phyloP scores from a whole-genome alignment of 805 yeast genomes.

The Ogataea populi-albae region DNA sequence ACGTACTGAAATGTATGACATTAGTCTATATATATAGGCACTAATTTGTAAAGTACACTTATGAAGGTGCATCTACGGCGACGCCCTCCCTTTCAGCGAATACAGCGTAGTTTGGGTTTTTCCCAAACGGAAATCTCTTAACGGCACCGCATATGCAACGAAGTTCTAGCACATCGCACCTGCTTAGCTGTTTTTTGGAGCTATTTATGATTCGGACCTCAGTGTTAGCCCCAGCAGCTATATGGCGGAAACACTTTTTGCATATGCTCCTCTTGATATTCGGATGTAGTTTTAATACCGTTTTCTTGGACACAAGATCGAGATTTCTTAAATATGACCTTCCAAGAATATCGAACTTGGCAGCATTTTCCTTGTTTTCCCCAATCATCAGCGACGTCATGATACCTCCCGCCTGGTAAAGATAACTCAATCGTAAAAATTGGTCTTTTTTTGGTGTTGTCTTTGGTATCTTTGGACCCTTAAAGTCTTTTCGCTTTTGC shows the following conservation, averaged over 20 bases:
- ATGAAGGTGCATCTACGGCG: background rate
- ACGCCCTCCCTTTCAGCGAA: slow-evolving; percentile 40
- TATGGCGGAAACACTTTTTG: slow-evolving; percentile 56
- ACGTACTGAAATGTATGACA: slow-evolving; percentile 17
- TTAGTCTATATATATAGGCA: slow-evolving; percentile 4
- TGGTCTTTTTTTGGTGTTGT: slow-evolving; percentile 53
- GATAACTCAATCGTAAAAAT: slow-evolving; percentile 54
- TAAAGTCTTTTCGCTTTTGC: slow-evolving; percentile 3
- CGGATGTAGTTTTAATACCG: slow-evolving; percentile 64
- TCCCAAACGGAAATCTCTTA: slow-evolving; percentile 65
- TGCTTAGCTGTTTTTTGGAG: slow-evolving; percentile 32
- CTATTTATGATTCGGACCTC: slow-evolving; percentile 39
- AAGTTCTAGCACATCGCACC: slow-evolving; percentile 47
- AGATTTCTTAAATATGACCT: slow-evolving; percentile 53
- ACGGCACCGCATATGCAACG: slow-evolving; percentile 51
- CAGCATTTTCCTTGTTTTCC: background rate
- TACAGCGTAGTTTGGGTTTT: slow-evolving; percentile 43
- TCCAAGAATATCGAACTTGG: slow-evolving; percentile 42
- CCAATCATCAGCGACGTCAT: slow-evolving; percentile 29
- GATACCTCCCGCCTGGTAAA: slow-evolving; percentile 52
- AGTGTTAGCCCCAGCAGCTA: slow-evolving; percentile 48
- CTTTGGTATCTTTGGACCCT: slow-evolving; percentile 33
- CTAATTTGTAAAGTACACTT: background rate
- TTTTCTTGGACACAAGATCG: slow-evolving; percentile 62
- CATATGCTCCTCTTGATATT: slow-evolving; percentile 65